Base-by-base conservation (phyloP, 139 green algal genomes). In the Tetraselmis striata region DNA sequence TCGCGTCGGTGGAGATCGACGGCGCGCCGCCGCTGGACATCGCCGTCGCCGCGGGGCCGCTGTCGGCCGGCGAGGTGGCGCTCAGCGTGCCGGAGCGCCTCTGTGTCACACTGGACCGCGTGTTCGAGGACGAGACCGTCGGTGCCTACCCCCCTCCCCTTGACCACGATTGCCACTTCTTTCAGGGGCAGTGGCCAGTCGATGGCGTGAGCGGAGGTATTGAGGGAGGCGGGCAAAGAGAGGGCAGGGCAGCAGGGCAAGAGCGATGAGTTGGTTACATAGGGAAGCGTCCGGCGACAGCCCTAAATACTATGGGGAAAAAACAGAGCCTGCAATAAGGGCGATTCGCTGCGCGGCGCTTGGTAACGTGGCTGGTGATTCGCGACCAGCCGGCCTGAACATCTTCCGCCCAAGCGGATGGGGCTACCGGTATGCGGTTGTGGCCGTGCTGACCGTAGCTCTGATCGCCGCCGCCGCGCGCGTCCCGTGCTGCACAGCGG, bases 1-100 rank as follows among this genome's bases (percentile, higher is more conserved):
- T n/a, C n/a, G n/a, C n/a, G n/a, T n/a, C 81, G 0, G 81, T 87
- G 32, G 1, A 77, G 27, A 83, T 83, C 2, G 30, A 85, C 1
- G 79, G 83, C 2, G 23, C 26, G 0, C 76, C 77, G 23, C 28
- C 77, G 27, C 80, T 92, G 0, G 90, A 94, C 75, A 28, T 93
- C 18, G 86, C 85, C 1, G 87, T 92, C n/a, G 89, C 89, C 0
- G 59, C 79, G 80, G 78, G 59, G 1, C 23, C 81, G 0, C 45
- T 87, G 29, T 31, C 59, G 5, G 58, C 92, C 23, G 94, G 95
- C 0, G 93, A 98, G 1, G 58, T 93, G 1, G 92, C 87, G 0
- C 84, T 98, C 28, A 67, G 82, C 2, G 83, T 98, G 1, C 95
- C 95, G 2, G 92, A 97, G 75, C 79, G 90, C 31, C 83, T 98